phyloP scores from a whole-genome alignment of 2,329 filamentous ascomycete species.

The Cladosporium halotolerans region DNA sequence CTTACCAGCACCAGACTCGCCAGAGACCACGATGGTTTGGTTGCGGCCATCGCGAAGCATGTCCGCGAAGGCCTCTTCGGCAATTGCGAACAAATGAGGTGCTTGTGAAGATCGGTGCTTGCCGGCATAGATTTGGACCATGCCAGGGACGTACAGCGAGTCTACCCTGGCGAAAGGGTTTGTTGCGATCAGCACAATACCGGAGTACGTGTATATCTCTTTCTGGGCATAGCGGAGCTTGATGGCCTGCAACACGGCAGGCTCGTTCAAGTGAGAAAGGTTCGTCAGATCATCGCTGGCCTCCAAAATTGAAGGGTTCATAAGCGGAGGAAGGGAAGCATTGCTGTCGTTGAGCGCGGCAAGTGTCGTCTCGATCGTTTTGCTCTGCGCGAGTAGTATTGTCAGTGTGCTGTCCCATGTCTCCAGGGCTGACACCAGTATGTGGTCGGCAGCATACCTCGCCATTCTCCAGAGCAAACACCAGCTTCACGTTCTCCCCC shows the following conservation, averaged over 20 bases:
- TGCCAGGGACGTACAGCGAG: constrained; percentile 95
- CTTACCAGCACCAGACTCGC: constrained; percentile 97
- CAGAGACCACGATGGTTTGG: constrained; percentile 98
- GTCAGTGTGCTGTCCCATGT: neutral
- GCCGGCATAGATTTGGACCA: constrained; percentile 99
- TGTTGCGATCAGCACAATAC: constrained; percentile 95
- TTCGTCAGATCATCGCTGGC: constrained; percentile 97
- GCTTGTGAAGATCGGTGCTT: constrained; percentile 95
- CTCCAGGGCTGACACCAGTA: neutral
- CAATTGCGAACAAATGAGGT: constrained; percentile 96
- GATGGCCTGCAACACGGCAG: constrained; percentile 95
- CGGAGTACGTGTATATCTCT: constrained; percentile 99
- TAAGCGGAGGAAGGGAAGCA: constrained; percentile 76
- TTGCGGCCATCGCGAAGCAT: constrained; percentile 95
- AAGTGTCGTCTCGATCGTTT: constrained; percentile 69
- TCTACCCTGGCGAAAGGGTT: constrained; percentile 97
- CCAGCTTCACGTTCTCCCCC: constrained; percentile 78
- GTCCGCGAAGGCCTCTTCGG: constrained; percentile 96
- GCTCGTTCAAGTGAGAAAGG: constrained; percentile 95
- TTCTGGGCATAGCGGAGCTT: constrained; percentile 95
- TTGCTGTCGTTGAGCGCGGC: constrained; percentile 72
- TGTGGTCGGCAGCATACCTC: constrained; percentile 56
- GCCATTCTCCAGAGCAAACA: constrained; percentile 87
- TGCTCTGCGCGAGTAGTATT: constrained; percentile 52
- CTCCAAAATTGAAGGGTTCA: constrained; percentile 98